These are phyloP conservation scores for Tolypocladium inflatum DNA, from an alignment of 2,329 filamentous ascomycete species.

Conservation along the genomic window DNA sequence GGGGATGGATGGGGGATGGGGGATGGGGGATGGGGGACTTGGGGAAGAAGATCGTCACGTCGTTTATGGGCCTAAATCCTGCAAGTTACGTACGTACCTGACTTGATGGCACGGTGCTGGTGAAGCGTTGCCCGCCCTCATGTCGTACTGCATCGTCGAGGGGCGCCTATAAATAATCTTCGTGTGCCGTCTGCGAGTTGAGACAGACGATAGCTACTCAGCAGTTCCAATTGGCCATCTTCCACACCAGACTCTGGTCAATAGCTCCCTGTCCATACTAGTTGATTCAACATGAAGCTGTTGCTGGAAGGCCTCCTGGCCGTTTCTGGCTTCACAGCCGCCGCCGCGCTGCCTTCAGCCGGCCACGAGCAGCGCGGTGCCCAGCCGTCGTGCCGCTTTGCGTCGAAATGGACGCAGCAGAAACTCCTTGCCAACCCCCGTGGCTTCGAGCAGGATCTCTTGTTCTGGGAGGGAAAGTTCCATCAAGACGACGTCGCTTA, in stretches of 20 bases:
- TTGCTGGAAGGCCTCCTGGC: not conserved
- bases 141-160: not conserved
- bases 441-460: slow-evolving; percentile 23
- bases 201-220: not conserved
- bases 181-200: not conserved
- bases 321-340: not conserved
- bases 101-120: not conserved
- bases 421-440: slow-evolving; percentile 17
- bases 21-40: not conserved
- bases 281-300: not conserved
- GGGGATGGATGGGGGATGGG: not conserved
- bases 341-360: not conserved
- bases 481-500: slow-evolving; percentile 30
- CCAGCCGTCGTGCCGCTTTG: slow-evolving; percentile 20
- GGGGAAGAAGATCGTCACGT: not conserved
- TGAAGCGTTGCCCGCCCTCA: not conserved
- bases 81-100: not conserved
- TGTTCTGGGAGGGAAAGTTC: slow-evolving; percentile 35
- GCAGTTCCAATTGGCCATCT: not conserved
- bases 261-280: not conserved
- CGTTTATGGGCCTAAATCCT: not conserved
- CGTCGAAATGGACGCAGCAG: slow-evolving; percentile 16
- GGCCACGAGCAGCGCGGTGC: not conserved
- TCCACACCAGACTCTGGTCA: not conserved
- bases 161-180: not conserved